A percentile compares a stretch with the other conserved stretches of the same genome.
These are phyloP conservation scores for Pisolithus marmoratus DNA, from an alignment of 768 basidiomycete genomes.

Conservation along the genomic window DNA sequence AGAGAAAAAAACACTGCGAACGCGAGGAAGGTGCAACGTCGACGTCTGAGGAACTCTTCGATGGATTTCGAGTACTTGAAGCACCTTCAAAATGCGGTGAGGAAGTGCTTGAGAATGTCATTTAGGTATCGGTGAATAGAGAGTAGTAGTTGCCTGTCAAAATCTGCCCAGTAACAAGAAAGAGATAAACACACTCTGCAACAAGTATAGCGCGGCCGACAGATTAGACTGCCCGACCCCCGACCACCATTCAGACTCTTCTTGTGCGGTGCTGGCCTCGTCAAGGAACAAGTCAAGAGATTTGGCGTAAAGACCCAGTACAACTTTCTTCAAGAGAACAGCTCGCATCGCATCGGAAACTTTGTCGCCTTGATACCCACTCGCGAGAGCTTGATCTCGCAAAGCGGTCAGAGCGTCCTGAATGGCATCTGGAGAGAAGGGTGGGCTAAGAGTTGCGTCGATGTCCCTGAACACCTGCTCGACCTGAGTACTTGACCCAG, in stretches of 20 bases:
- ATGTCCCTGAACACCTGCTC: constrained; percentile 9
- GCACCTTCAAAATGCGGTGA: constrained; percentile 24
- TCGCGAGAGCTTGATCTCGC: constrained; percentile 4
- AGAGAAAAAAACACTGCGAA: constrained; percentile 46
- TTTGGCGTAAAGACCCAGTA: constrained; percentile 57
- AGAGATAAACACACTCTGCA: constrained; percentile 60
- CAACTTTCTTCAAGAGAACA: constrained; percentile 43
- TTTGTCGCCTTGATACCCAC: neutral
- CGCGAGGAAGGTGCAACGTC: constrained; percentile 40
- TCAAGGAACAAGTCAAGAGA: constrained; percentile 58
- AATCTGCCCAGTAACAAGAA: neutral
- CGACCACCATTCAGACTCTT: constrained; percentile 84
- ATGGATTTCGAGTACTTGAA: constrained; percentile 37
- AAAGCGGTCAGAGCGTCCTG: constrained; percentile 12
- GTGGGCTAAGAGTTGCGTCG: constrained; percentile 16
- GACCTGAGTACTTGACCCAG: constrained; percentile 6
- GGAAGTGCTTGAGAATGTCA: constrained; percentile 18
- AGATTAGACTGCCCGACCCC: constrained; percentile 55
- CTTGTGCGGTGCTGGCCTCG: constrained; percentile 65
- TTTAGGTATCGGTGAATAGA: constrained; percentile 2
- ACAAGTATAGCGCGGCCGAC: constrained; percentile 56
- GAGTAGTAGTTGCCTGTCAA: neutral
- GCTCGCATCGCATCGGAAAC: constrained; percentile 11
- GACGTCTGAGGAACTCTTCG: constrained; percentile 43
- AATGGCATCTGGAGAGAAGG: constrained; percentile 14